phyloP scores from a whole-genome alignment of 441 rosid genomes.

The Oxalis stricta region DNA sequence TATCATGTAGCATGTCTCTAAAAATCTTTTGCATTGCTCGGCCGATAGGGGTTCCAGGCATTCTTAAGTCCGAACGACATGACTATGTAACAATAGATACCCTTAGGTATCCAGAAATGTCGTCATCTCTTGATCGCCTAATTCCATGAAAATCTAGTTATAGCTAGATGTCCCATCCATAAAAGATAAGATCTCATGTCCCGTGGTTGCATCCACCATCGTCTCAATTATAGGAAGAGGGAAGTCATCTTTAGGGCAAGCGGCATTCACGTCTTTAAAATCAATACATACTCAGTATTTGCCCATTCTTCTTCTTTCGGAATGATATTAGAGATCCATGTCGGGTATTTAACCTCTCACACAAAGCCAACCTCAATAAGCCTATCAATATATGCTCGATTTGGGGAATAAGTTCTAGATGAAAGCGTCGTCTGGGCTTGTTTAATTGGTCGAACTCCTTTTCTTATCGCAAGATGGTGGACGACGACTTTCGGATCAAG shows the following conservation, averaged over 20 bases:
- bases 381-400: too few relatives aligned
- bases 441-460: too few relatives aligned
- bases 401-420: too few relatives aligned
- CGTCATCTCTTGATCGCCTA: neutral
- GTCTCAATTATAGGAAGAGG: neutral
- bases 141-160: neutral
- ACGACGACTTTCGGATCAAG: too few relatives aligned
- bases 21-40: too few relatives aligned
- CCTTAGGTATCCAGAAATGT: neutral
- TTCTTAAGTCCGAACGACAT: too few relatives aligned
- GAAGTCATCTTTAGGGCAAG: neutral
- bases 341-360: neutral
- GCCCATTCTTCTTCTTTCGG: neutral
- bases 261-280: neutral
- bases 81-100: too few relatives aligned
- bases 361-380: too few relatives aligned
- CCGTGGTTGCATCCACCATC: neutral
- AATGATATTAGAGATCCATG: neutral
- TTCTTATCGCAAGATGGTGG: too few relatives aligned
- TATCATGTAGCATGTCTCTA: too few relatives aligned
- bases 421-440: too few relatives aligned
- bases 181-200: neutral
- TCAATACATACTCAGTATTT: neutral
- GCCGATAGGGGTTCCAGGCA: too few relatives aligned
- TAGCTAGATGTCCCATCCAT: neutral